Conservation (phyloP, 1,284 basidiomycete species). For the Ustilago hordei region DNA sequence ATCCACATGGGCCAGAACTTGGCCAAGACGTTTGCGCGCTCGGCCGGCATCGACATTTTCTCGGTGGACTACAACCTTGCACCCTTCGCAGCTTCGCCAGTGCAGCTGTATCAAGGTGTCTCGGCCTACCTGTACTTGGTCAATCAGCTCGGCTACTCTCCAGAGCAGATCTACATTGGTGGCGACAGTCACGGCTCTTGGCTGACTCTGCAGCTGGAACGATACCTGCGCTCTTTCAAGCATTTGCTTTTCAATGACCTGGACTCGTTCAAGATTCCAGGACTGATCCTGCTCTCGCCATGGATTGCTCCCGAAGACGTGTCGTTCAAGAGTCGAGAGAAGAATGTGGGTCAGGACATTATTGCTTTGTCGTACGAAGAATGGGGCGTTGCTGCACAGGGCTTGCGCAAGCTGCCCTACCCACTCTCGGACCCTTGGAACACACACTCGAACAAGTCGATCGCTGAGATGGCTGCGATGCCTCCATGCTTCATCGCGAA, state of each 20-base stretch:
- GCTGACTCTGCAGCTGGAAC: slow-evolving; percentile 59
- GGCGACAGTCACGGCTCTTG: slow-evolving; percentile 65
- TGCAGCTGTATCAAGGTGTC: slow-evolving; percentile 60
- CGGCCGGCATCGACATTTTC: slow-evolving; percentile 59
- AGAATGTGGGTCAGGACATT: slow-evolving; percentile 55
- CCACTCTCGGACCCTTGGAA: slow-evolving; percentile 46
- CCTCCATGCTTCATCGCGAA: slow-evolving; percentile 49
- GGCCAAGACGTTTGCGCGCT: slow-evolving; percentile 54
- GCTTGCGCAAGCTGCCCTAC: slow-evolving; percentile 32
- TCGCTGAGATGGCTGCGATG: slow-evolving; percentile 33
- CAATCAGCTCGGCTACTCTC: slow-evolving; percentile 57
- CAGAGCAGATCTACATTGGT: slow-evolving; percentile 64
- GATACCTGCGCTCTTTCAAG: slow-evolving; percentile 61
- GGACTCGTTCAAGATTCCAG: slow-evolving; percentile 36
- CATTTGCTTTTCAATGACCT: slow-evolving; percentile 37
- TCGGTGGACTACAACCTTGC: slow-evolving; percentile 68
- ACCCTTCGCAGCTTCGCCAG: slow-evolving; percentile 58
- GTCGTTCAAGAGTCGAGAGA: slow-evolving; percentile 48
- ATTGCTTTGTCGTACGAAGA: slow-evolving; percentile 49
- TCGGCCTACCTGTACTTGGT: slow-evolving; percentile 62
- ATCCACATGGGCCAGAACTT: slow-evolving; percentile 63
- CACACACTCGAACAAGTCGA: slow-evolving; percentile 46
- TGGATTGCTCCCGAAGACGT: slow-evolving; percentile 46
- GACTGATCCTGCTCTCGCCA: slow-evolving; percentile 59
- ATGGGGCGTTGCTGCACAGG: slow-evolving; percentile 56